These are phyloP conservation scores for Seiridium unicorne DNA, from an alignment of 2,329 filamentous ascomycete genomes.

Conservation along the genomic window DNA sequence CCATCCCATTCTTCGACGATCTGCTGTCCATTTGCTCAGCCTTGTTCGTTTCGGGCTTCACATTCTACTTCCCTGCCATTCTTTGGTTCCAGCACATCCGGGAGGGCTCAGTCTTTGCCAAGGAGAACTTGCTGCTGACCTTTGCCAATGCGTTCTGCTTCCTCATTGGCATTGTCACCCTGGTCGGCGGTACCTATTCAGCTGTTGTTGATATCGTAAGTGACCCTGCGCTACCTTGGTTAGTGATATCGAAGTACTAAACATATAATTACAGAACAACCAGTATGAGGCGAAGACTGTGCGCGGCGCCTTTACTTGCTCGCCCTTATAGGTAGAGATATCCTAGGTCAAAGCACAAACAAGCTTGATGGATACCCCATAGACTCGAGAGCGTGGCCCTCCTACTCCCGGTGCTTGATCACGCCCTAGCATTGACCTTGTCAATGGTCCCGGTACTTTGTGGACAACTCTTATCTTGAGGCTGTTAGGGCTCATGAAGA, in stretches of 20 bases:
- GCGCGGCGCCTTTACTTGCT: constrained; percentile 5
- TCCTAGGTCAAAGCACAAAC: neutral
- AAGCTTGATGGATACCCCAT: neutral
- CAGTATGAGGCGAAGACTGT: constrained; percentile 3
- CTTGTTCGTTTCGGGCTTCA: constrained; percentile 50
- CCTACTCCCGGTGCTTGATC: no score
- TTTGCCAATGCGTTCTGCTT: constrained; percentile 22
- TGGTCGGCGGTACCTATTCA: constrained; percentile 30
- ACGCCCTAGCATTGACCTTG: no score
- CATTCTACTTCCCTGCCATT: constrained; percentile 32
- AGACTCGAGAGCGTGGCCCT: no score
- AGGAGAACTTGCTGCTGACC: constrained; percentile 23
- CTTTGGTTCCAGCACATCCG: constrained; percentile 32
- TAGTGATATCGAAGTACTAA: neutral
- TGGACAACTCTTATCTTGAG: no score
- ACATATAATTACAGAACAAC: neutral
- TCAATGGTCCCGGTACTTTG: no score
- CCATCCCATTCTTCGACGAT: constrained; percentile 71
- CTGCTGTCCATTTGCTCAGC: constrained; percentile 56
- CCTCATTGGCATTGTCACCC: constrained; percentile 26
- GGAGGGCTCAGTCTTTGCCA: constrained; percentile 24
- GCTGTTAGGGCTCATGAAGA: no score
- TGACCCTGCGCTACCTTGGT: neutral
- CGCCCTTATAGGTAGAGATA: neutral
- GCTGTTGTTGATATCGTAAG: constrained; percentile 31